Evolutionary conservation across 1,284 basidiomycete genomes (phyloP), one percentile per base, ranked within the genome.

Genomic region (Trichosporon sp.): DNA sequence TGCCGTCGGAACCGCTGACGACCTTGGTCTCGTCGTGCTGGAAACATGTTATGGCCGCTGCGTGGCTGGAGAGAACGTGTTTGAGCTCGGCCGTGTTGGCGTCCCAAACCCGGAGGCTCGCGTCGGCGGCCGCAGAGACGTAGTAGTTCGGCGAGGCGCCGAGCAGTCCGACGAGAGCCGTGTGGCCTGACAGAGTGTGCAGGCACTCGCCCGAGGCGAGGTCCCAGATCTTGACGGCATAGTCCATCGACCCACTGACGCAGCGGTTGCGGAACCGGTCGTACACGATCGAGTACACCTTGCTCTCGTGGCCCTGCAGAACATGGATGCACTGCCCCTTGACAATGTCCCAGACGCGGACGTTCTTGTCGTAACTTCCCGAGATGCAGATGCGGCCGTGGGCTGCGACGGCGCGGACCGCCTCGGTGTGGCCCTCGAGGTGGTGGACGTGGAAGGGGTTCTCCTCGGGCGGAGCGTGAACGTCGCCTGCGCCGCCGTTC

Each of bases 11-110:
- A 6, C 96, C 95, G 76, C 91, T 93, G 59, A 98, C 87, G 66
- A 98, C 93, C 81, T 96, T 96, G 87, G 93, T 92, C 80, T 97
- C 95, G 80, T 97, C 95, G 78, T 97, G 95, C 84, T 95, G 92
- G 88, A 97, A 97, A 84, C 95, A 98, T 6, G 95, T 97, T 78
- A 98, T 97, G 11, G 95, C 94, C 26, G 94, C 94, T 2, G 92
- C 91, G 83, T 97, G 95, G 0, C 92, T 93, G 0, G 91, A 90
- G 54, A 97, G 88, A 0, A 90, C 90, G 78, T 94, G 91, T 43
- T 88, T 89, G 48, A 93, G 87, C 74, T 91, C 89, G 69, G 93
- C 92, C 0, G 88, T 90, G 56, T 90, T 89, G 1, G 94, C 92
- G 79, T 97, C 91, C 95, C 96, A 97, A 21, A 97, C 89, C 2